phyloP scores from a whole-genome alignment of 495 filamentous ascomycete genomes.

The Aspergillus hancockii region DNA sequence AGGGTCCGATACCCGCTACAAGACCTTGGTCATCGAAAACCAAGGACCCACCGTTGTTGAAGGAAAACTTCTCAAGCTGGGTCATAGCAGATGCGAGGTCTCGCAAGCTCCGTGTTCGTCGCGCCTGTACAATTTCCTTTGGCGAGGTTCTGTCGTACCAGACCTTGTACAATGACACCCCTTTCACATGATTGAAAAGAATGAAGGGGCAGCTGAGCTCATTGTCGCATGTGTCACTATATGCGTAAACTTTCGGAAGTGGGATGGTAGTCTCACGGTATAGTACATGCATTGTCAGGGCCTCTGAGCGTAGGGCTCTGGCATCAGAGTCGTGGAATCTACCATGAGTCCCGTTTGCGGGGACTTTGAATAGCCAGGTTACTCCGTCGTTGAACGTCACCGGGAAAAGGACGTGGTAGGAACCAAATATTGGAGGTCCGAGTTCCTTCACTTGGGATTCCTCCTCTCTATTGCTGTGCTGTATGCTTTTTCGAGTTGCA shows the following conservation, averaged over 20 bases:
- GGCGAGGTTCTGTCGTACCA: slow-evolving; percentile 8
- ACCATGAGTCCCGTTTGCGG: slow-evolving; percentile 22
- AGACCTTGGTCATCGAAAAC: slow-evolving; percentile 22
- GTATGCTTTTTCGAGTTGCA: background rate
- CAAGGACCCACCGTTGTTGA: slow-evolving; percentile 18
- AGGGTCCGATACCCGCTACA: slow-evolving; percentile 13
- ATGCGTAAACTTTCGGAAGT: slow-evolving; percentile 28
- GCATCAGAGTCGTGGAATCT: slow-evolving; percentile 25
- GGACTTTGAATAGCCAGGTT: slow-evolving; percentile 19
- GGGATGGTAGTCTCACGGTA: slow-evolving; percentile 31
- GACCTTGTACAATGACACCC: slow-evolving; percentile 25
- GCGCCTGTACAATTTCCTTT: background rate
- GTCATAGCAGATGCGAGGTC: slow-evolving; percentile 32
- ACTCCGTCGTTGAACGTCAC: slow-evolving; percentile 2
- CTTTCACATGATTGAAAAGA: slow-evolving; percentile 29
- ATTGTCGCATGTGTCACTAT: slow-evolving; percentile 1
- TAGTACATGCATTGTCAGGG: slow-evolving; percentile 29
- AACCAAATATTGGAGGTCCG: background rate
- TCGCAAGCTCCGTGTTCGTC: slow-evolving; percentile 24
- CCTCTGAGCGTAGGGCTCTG: slow-evolving; percentile 28
- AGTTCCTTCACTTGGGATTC: background rate
- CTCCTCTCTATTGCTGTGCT: background rate
- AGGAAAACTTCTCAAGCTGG: slow-evolving; percentile 31
- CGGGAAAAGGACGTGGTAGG: slow-evolving; percentile 8
- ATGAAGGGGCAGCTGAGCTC: slow-evolving; percentile 25